A percentile compares a stretch with the other conserved stretches of the same genome.
phyloP scores from a whole-genome alignment of 2,329 filamentous ascomycete species.

The Colletotrichum sp. region DNA sequence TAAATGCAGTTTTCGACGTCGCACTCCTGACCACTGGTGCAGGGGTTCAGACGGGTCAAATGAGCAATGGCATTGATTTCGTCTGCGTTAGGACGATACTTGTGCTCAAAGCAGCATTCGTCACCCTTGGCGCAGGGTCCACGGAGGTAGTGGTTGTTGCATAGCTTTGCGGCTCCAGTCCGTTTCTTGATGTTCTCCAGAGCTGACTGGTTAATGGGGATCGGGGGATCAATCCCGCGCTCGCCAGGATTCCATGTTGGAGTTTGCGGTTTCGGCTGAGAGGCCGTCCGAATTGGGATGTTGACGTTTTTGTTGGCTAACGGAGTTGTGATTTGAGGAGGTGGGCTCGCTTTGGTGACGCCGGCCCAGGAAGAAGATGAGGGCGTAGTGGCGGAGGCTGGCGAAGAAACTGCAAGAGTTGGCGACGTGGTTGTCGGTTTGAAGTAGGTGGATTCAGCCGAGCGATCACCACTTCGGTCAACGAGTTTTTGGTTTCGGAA shows the following conservation, averaged over 20 bases:
- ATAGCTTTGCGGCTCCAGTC: constrained; percentile 60
- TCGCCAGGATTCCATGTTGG: constrained; percentile 57
- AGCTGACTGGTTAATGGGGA: constrained; percentile 48
- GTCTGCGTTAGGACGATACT: constrained; percentile 56
- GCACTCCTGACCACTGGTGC: constrained; percentile 62
- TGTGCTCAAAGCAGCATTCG: constrained; percentile 63
- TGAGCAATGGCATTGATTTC: constrained; percentile 62
- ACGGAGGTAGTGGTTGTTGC: constrained; percentile 67
- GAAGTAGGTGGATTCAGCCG: constrained; percentile 3
- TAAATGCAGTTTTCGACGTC: constrained; percentile 65
- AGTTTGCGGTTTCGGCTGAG: constrained; percentile 28
- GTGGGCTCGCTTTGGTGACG: constrained; percentile 45
- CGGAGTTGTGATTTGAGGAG: constrained; percentile 49
- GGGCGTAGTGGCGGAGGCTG: constrained; percentile 24
- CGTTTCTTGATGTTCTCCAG: constrained; percentile 63
- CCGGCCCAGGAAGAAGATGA: constrained; percentile 46
- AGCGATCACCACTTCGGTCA: constrained; percentile 34
- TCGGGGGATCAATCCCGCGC: constrained; percentile 59
- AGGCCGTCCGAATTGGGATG: not conserved
- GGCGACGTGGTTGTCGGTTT: constrained; percentile 24
- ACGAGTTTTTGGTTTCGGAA: constrained; percentile 61
- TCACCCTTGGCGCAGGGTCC: constrained; percentile 60
- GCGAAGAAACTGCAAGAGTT: constrained; percentile 28
- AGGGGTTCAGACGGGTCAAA: constrained; percentile 63
- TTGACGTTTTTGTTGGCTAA: constrained; percentile 36